phyloP scores from a whole-genome alignment of 352 stramenopile genomes.

The Globisporangium heterothallicum region DNA sequence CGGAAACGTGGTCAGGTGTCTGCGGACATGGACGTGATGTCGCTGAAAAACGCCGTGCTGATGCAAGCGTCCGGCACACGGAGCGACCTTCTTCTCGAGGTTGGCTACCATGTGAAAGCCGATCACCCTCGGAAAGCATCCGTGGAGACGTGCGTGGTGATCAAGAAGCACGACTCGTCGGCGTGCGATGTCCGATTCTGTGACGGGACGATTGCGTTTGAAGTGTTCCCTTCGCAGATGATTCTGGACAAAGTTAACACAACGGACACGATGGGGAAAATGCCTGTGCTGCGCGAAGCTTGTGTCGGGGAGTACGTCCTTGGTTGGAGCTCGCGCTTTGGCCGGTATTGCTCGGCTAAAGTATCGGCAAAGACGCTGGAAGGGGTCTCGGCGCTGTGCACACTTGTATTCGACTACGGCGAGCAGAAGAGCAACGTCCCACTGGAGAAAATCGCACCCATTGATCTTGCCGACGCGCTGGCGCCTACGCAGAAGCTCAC shows the following conservation, averaged over 20 bases:
- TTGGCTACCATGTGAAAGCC: constrained; percentile 69
- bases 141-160: constrained; percentile 65
- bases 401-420: constrained; percentile 68
- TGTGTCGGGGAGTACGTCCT: constrained; percentile 48
- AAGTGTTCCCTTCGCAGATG: constrained; percentile 79
- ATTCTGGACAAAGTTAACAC: constrained; percentile 38
- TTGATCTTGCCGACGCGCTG: constrained; percentile 51
- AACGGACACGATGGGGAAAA: constrained; percentile 13
- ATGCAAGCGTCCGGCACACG: constrained; percentile 38
- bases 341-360: constrained; percentile 59
- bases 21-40: constrained; percentile 55
- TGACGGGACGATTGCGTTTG: constrained; percentile 72
- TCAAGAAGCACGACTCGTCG: constrained; percentile 50
- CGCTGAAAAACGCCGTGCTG: constrained; percentile 70
- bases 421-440: constrained; percentile 49
- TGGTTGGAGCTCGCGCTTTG: constrained; percentile 70
- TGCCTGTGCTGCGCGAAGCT: constrained; percentile 15
- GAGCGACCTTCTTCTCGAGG: constrained; percentile 41
- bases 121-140: constrained; percentile 55
- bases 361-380: constrained; percentile 24
- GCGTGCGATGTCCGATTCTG: constrained; percentile 69
- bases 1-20: constrained; percentile 29
- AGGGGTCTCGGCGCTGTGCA: constrained; percentile 31
- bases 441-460: constrained; percentile 38
- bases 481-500: constrained; percentile 58